A percentile compares a stretch with the other conserved stretches of the same genome.
phyloP scores from a whole-genome alignment of 257 asterid species.

The Fraxinus anomala region DNA sequence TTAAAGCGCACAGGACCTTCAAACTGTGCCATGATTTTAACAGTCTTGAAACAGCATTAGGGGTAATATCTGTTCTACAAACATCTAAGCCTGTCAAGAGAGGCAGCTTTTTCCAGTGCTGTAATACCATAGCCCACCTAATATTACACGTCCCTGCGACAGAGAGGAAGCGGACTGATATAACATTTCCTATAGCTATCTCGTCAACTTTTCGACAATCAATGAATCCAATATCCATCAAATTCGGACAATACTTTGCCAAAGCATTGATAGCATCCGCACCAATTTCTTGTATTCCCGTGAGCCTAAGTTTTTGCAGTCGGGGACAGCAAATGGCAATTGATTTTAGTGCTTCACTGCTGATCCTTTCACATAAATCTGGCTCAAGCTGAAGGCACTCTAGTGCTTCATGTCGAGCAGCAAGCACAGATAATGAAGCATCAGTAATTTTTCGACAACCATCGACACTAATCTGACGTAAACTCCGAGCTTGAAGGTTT shows the following conservation, averaged over 20 bases:
- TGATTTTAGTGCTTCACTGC: slow-evolving; percentile 71
- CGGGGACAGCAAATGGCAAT: slow-evolving; percentile 65
- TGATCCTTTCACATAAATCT: slow-evolving; percentile 74
- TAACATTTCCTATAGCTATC: slow-evolving; percentile 52
- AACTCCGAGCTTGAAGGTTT: slow-evolving; percentile 56
- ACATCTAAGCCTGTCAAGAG: slow-evolving; percentile 69
- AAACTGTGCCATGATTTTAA: slow-evolving; percentile 52
- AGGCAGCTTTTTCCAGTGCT: slow-evolving; percentile 58
- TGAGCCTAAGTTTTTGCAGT: slow-evolving; percentile 62
- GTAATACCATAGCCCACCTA: slow-evolving; percentile 56
- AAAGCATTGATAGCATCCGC: slow-evolving; percentile 71
- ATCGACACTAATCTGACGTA: slow-evolving; percentile 66
- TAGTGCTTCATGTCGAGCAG: slow-evolving; percentile 74
- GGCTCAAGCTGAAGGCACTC: slow-evolving; percentile 83
- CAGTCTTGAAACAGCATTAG: slow-evolving; percentile 44
- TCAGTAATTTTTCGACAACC: slow-evolving; percentile 66
- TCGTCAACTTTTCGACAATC: slow-evolving; percentile 70
- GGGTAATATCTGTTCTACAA: slow-evolving; percentile 68
- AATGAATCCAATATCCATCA: slow-evolving; percentile 67
- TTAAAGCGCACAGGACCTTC: slow-evolving; percentile 71
- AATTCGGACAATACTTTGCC: slow-evolving; percentile 54
- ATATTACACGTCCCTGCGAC: slow-evolving; percentile 66
- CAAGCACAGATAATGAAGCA: slow-evolving; percentile 67
- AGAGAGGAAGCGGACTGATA: slow-evolving; percentile 66
- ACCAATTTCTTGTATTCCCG: slow-evolving; percentile 67